Evolutionary conservation across 78 protist genomes (phyloP), one percentile per base, ranked within the genome.

Genomic region (Goniomonas avonlea): DNA sequence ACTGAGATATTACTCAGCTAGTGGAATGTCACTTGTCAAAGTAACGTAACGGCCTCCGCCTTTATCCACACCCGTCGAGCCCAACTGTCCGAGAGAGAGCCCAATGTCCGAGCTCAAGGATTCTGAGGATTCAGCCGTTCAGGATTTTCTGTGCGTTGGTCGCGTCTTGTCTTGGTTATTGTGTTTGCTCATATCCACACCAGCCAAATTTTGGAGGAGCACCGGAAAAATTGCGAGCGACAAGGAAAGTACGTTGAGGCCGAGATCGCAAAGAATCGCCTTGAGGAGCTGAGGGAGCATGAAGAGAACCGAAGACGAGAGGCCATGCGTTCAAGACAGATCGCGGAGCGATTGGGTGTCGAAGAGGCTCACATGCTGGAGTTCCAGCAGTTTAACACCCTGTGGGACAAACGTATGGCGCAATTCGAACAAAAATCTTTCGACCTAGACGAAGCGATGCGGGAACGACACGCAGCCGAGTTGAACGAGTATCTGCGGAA

Each of bases 291-390:
- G 59, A 61, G 77, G 0, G 58, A 43, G 18, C 76, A 65, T 23
- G 83, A 79, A 23, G 83, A 79, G 45, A 79, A 56, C 65, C 50
- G 80, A 5, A 68, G 68, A 31, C 38, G 71, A 34, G 29, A 68
- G 9, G 75, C 74, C 29, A 66, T 80, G 41, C 66, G 71, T 2
- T 18, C 41, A 21, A 73, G 66, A 61, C 84, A 80, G 45, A 73
- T 41, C 2, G 65, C 58, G 0, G 84, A 80, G 74, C 58, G 84
- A 4, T 77, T 29, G 1, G 84, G 84, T 2, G 55, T 80, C 29
- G 84, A 80, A 31, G 84, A 80, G 1, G 84, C 84, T 0, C 84
- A 80, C 71, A 68, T 45, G 75, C 38, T 69, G 25, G 84, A 80
- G 58, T 80, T 80, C 41, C 59, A 53, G 31, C 66, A 80, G 56